A percentile compares a stretch with the other conserved stretches of the same genome.
phyloP scores from a whole-genome alignment of 805 yeast species.

The Ogataea henricii region DNA sequence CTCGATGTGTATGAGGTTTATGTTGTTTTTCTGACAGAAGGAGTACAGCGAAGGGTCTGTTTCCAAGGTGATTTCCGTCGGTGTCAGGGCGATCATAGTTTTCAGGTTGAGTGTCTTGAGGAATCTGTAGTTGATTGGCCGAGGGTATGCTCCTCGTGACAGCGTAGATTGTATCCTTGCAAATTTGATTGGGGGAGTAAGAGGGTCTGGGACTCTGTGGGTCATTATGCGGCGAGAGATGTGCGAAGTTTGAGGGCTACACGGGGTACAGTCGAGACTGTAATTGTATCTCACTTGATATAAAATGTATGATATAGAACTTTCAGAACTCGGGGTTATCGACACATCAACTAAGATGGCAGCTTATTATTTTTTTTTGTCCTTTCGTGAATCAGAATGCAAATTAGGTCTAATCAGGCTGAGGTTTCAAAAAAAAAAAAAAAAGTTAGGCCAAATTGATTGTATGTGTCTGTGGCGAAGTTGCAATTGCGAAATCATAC shows the following conservation, averaged over 20 bases:
- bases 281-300: no score
- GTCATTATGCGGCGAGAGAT: neutral
- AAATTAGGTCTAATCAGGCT: neutral
- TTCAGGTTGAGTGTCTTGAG: conserved; percentile 63
- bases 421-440: neutral
- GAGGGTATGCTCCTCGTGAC: conserved; percentile 86
- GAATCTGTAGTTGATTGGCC: conserved; percentile 70
- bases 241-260: no score
- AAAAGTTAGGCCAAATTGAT: neutral
- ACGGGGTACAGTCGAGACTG: no score
- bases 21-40: conserved; percentile 56
- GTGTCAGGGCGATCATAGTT: conserved; percentile 78
- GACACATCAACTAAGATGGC: neutral
- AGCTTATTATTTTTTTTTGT: neutral
- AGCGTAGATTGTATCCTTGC: conserved; percentile 67
- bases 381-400: neutral
- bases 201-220: conserved; percentile 22
- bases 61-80: conserved; percentile 62
- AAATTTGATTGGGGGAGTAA: conserved; percentile 79
- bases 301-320: neutral
- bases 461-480: neutral
- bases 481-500: neutral
- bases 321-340: neutral
- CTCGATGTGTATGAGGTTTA: conserved; percentile 67
- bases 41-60: conserved; percentile 51